Evolutionary conservation across 164 flowering plant species (phyloP), one percentile per base, ranked within the genome.

Genomic region (Piper betle): DNA sequence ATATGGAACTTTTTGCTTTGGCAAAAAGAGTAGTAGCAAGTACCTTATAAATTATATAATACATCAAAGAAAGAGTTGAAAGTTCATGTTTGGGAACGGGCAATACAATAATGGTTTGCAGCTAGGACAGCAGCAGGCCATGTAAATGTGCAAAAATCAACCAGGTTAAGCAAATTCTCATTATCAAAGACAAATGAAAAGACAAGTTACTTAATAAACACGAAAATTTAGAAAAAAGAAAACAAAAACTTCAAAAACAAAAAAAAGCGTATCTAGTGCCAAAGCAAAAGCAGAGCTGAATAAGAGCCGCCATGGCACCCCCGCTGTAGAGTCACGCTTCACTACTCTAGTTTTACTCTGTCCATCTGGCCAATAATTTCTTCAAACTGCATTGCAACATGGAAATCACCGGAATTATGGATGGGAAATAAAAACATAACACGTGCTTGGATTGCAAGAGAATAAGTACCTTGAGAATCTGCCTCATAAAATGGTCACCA

Each of bases 401-500:
- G 38, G 37, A 2, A 11, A 57, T n/a, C 5, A 18, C 11, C 39
- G 41, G 9, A 15, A 15, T 46, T 17, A 40, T n/a, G 16, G 0
- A 42, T 41, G 20, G 25, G n/a, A 12, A n/a, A 25, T 39, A 5
- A 41, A 40, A 58, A 18, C 50, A 13, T 56, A 52, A 56, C 19
- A 15, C n/a, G 17, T 3, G 2, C 43, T 7, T 37, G 39, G n/a
- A 17, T n/a, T 15, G 39, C 16, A 15, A 41, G 46, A 42, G 4
- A 33, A 19, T 18, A 64, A 25, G 33, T 65, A 93, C 99, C 96
- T 93, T 93, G 43, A 79, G 85, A 69, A 93, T 84, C 73, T 93
- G 97, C 59, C 95, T 87, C 81, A 93, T 64, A 75, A 90, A 93
- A 77, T 72, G 84, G 68, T 93, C 97, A 8, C 96, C 95, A 66